Evolutionary conservation across 495 filamentous ascomycete genomes (phyloP).

Genomic region (Apodospora peruviana): DNA sequence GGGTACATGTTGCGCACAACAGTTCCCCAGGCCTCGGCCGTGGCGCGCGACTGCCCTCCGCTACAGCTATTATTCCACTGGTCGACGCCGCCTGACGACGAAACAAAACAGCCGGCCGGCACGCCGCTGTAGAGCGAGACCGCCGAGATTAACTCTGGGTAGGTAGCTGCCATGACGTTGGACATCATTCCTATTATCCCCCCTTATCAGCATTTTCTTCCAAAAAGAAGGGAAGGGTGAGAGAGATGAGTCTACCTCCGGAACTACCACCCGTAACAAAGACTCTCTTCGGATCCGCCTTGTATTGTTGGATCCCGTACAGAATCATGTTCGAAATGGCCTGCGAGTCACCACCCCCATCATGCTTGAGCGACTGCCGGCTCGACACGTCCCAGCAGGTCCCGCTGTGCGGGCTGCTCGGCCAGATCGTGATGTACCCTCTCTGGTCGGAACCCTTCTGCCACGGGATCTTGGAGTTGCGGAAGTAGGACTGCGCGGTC

Average conservation of each 20-base stretch:
- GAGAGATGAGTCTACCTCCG: conserved; percentile 36
- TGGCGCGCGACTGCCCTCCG: conserved; percentile 32
- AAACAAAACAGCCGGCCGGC: conserved; percentile 52
- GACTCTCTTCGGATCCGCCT: conserved; percentile 25
- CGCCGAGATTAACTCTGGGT: conserved; percentile 51
- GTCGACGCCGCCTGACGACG: conserved; percentile 28
- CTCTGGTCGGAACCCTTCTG: conserved; percentile 44
- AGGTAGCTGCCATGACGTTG: conserved; percentile 54
- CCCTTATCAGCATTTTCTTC: neutral
- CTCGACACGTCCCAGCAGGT: conserved; percentile 58
- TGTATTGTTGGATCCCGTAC: conserved; percentile 29
- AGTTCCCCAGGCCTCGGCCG: conserved; percentile 36
- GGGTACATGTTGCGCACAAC: conserved; percentile 43
- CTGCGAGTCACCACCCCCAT: conserved; percentile 33
- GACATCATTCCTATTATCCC: conserved; percentile 28
- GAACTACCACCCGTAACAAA: conserved; percentile 36
- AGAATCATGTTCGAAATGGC: conserved; percentile 40
- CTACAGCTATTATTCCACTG: conserved; percentile 41
- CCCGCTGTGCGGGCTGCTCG: conserved; percentile 37
- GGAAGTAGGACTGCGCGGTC: conserved; percentile 46
- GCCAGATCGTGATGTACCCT: conserved; percentile 54
- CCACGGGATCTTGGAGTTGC: conserved; percentile 43
- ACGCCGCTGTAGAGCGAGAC: conserved; percentile 54
- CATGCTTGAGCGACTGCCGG: conserved; percentile 29
- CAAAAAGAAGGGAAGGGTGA: neutral